These are phyloP conservation scores for Vachellia collinsii DNA, from an alignment of 306 rosid genomes.

Conservation along the genomic window DNA sequence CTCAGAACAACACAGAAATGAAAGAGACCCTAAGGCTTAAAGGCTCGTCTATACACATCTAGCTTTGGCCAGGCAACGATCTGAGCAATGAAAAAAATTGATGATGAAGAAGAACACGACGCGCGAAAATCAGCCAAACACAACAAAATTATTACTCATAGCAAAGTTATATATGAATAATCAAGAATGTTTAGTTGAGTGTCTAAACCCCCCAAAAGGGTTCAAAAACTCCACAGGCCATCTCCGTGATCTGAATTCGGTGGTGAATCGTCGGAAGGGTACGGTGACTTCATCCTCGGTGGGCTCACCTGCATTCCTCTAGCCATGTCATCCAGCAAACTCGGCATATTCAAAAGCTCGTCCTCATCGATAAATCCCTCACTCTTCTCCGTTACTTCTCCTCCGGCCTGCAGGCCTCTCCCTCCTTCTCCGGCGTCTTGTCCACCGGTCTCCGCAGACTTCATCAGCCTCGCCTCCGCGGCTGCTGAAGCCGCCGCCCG, in stretches of 20 bases:
- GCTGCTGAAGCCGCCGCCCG: slow-evolving; percentile 83
- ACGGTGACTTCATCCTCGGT: slow-evolving; percentile 50
- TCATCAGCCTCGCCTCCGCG: slow-evolving; percentile 46
- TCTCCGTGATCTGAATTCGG: slow-evolving; percentile 47
- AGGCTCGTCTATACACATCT: not conserved
- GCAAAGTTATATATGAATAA: not conserved
- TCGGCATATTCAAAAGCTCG: slow-evolving; percentile 61
- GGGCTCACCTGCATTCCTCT: slow-evolving; percentile 69
- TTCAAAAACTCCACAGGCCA: slow-evolving; percentile 51
- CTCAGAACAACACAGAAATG: not conserved
- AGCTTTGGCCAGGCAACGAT: not conserved
- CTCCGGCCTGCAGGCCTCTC: not conserved
- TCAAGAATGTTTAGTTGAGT: not conserved
- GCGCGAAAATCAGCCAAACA: not conserved
- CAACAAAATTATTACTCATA: not conserved
- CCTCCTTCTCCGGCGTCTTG: not conserved
- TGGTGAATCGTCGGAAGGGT: slow-evolving; percentile 45
- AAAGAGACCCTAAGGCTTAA: slow-evolving; percentile 5
- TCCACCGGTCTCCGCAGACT: not conserved
- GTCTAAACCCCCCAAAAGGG: not conserved
- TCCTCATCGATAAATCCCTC: slow-evolving; percentile 54
- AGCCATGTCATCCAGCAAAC: slow-evolving; percentile 59
- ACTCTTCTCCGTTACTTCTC: not conserved
- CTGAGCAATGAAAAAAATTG: not conserved
- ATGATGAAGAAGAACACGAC: too few relatives aligned